Conservation (phyloP, 768 basidiomycete species). For the Clathrus columnatus region DNA sequence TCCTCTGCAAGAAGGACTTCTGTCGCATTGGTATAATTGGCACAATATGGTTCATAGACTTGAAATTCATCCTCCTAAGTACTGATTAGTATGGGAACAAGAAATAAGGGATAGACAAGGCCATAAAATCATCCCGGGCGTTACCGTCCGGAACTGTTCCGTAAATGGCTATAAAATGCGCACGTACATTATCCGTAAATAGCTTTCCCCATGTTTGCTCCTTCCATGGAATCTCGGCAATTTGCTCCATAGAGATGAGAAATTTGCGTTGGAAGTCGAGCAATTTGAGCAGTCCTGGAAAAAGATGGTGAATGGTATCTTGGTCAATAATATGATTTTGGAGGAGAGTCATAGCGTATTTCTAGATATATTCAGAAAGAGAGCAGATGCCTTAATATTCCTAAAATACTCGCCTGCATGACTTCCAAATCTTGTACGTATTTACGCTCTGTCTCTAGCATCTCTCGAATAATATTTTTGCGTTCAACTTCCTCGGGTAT, state of each 20-base stretch:
- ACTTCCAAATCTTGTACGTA: slow-evolving; percentile 95
- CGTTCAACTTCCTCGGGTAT: slow-evolving; percentile 52
- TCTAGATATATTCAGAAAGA: slow-evolving; percentile 34
- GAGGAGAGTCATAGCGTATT: slow-evolving; percentile 79
- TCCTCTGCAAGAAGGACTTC: slow-evolving; percentile 82
- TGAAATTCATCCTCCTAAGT: slow-evolving; percentile 92
- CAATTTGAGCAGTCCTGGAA: slow-evolving; percentile 89
- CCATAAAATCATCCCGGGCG: slow-evolving; percentile 17
- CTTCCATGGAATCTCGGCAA: slow-evolving; percentile 71
- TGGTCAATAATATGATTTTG: slow-evolving; percentile 82
- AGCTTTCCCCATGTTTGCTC: slow-evolving; percentile 83
- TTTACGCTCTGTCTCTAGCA: slow-evolving; percentile 91
- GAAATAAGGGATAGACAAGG: slow-evolving; percentile 7
- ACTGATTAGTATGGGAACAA: slow-evolving; percentile 16
- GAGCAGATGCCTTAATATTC: neutral
- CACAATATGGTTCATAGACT: slow-evolving; percentile 96
- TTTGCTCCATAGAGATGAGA: slow-evolving; percentile 82
- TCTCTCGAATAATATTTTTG: slow-evolving; percentile 75
- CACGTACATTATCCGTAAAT: slow-evolving; percentile 76
- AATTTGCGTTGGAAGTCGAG: slow-evolving; percentile 95
- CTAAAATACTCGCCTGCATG: slow-evolving; percentile 65
- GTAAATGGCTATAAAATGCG: slow-evolving; percentile 21
- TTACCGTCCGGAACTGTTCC: slow-evolving; percentile 10
- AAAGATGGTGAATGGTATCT: slow-evolving; percentile 92
- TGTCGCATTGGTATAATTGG: slow-evolving; percentile 83